A percentile compares a stretch with the other conserved stretches of the same genome.
Conservation (phyloP, 257 asterid species). For the Eucommia ulmoides region DNA sequence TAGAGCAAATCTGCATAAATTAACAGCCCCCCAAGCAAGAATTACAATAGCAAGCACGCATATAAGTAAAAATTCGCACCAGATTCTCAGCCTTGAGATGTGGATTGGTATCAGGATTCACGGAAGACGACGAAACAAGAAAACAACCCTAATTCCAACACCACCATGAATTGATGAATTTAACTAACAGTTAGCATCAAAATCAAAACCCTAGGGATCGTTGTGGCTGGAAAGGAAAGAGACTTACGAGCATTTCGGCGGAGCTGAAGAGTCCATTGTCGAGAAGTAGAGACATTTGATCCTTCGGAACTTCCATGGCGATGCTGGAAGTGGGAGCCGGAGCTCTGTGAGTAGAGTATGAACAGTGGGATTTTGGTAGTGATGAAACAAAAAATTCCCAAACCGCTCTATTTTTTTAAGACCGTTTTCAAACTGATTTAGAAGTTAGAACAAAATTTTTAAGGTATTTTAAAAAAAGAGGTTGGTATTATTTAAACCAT, state of each 20-base stretch:
- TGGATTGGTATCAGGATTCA: conserved; percentile 59
- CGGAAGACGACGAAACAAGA: conserved; percentile 69
- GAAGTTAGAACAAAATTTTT: too few relatives aligned
- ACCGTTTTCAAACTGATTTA: too few relatives aligned
- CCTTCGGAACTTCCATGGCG: conserved; percentile 68
- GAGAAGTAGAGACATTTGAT: conserved; percentile 53
- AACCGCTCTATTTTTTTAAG: too few relatives aligned
- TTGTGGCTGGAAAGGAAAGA: neutral
- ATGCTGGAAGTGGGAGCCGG: neutral
- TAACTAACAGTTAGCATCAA: neutral
- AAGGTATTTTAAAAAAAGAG: too few relatives aligned
- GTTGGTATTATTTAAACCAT: too few relatives aligned
- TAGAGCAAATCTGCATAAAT: neutral
- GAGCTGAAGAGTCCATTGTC: conserved; percentile 81
- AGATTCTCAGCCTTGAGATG: conserved; percentile 80
- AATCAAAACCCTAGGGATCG: conserved; percentile 5
- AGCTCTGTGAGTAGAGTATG: neutral
- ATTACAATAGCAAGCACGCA: neutral
- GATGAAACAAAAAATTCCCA: neutral
- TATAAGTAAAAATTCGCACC: conserved; percentile 22
- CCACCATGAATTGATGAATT: conserved; percentile 1
- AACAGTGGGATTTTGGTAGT: neutral
- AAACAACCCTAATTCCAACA: conserved; percentile 56
- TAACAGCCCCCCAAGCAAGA: too few relatives aligned
- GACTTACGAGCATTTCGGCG: conserved; percentile 69